These are phyloP conservation scores for Stentor roeselii DNA, from an alignment of 73 alveolate species.

Conservation along the genomic window DNA sequence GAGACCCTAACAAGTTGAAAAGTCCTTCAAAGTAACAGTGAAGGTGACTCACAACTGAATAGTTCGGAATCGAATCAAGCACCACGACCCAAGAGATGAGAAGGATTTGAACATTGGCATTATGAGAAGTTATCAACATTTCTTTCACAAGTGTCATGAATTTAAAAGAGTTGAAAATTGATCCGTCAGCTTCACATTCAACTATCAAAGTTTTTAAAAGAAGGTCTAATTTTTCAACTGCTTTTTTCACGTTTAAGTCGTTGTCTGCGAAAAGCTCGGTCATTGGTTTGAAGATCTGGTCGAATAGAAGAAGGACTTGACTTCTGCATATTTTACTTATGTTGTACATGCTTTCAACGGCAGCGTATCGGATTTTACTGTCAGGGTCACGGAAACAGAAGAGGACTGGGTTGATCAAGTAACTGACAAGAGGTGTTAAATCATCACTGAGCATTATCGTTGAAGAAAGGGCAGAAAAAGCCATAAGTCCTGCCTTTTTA, in stretches of 20 bases:
- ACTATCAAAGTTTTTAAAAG: not conserved
- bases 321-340: not conserved
- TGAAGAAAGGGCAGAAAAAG: conserved; percentile 10
- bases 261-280: not conserved
- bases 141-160: not conserved
- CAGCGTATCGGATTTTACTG: conserved; percentile 8
- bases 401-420: not conserved
- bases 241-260: conserved; percentile 12
- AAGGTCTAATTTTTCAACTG: conserved; percentile 22
- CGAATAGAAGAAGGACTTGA: not conserved
- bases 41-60: not conserved
- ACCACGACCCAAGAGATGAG: not conserved
- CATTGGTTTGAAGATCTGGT: not conserved
- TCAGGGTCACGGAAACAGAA: conserved; percentile 9
- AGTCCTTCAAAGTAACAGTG: conserved; percentile 8
- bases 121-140: not conserved
- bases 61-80: conserved; percentile 4
- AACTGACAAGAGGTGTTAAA: not conserved
- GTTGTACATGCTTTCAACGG: conserved; percentile 3
- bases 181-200: conserved; percentile 13
- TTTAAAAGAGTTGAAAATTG: not conserved
- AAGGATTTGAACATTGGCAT: not conserved
- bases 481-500: conserved; percentile 4
- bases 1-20: not conserved
- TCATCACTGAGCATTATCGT: not conserved